Percentiles rank a stretch among this genome's conserved stretches.
phyloP scores from a whole-genome alignment of 2,329 filamentous ascomycete genomes.

The Penicillium sp. region DNA sequence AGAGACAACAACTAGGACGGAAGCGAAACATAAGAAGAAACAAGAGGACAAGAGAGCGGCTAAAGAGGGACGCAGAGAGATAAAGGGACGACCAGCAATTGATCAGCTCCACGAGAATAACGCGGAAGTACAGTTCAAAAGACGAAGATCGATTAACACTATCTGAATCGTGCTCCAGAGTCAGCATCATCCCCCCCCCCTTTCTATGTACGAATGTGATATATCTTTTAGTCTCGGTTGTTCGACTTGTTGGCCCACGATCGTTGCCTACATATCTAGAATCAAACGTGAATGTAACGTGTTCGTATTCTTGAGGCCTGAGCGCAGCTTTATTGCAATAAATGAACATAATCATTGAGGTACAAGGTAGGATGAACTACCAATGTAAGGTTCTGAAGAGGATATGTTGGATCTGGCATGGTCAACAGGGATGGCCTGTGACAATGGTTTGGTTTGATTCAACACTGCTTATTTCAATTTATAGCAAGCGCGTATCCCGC shows the following conservation, averaged over 20 bases:
- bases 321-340: background rate
- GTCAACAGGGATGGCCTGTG: background rate
- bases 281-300: background rate
- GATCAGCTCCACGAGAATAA: background rate
- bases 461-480: background rate
- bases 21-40: background rate
- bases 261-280: background rate
- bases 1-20: background rate
- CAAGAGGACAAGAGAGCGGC: background rate
- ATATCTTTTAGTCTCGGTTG: background rate
- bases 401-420: background rate
- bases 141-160: background rate
- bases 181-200: background rate
- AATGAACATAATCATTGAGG: background rate
- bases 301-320: background rate
- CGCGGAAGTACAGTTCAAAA: background rate
- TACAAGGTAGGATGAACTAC: background rate
- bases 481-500: background rate
- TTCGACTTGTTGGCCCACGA: background rate
- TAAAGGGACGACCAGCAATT: background rate
- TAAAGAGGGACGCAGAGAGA: background rate
- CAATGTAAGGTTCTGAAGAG: background rate
- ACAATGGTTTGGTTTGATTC: background rate
- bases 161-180: background rate
- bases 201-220: background rate